Base-by-base conservation (phyloP, 2,329 filamentous ascomycete species). In the Microdochium bolleyi region DNA sequence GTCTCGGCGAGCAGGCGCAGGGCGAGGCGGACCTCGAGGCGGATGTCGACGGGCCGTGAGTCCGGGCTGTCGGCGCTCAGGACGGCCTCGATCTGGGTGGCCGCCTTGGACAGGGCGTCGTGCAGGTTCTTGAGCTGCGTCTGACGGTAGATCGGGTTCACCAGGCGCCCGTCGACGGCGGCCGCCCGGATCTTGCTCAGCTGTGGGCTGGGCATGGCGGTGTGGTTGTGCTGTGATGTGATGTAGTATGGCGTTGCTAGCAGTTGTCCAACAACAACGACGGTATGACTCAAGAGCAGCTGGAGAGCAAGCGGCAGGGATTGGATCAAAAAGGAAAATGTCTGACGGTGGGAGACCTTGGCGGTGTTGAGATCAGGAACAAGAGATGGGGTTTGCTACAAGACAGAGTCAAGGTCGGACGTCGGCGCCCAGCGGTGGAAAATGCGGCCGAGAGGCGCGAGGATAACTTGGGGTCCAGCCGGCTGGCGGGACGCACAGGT, bases 101-200 rank as follows among this genome's bases (percentile, higher is more conserved):
- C 58, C 32, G 63, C 54, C 16, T 60, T 55, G 4, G 64, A 52
- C 8, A 75, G 58, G 1, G 56, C 50, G 2, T 60, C 49, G 52
- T 73, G 71, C 1, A 75, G 60, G 9, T 56, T 57, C 44, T 65
- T 62, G 22, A 75, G 67, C 54, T 73, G 70, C 3, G 60, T 55
- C 52, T 73, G 70, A 2, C 68, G 66, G 55, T 68, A 72, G 16
- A 67, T 61, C 24, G 66, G 62, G 53, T 69, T 70, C 16, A 67
- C 61, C 2, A 67, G 60, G 2, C 70, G 66, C 32, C 70, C 70
- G 54, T 75, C 71, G 16, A 68, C 58, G 32, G 64, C 60, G 24
- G 69, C 61, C n/a, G 62, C 59, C 32, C 65, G 50, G 11, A 73
- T 58, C 7, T 67, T 65, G 34, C 63, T 46, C 14, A 46, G 41